Evolutionary conservation across 176 grass and related monocot genomes (phyloP), one percentile per base, ranked within the genome.

Genomic region (Phyllostachys edulis): DNA sequence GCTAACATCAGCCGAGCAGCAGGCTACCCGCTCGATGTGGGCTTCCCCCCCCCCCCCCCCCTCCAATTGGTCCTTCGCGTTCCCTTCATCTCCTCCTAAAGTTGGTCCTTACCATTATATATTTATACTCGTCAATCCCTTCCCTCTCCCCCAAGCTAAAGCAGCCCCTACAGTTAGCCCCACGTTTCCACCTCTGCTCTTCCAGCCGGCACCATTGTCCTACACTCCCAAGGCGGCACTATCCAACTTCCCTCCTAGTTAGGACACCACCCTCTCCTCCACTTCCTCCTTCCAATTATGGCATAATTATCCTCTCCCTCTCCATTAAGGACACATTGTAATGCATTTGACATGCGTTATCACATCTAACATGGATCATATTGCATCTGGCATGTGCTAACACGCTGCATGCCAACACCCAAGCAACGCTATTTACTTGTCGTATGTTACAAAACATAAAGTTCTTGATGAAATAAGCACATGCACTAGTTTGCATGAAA

Each of bases 1-100:
- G 36, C 56, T 24, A 64, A 34, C 72, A 81, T 85, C 70, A 81
- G 11, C 40, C 62, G 15, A 81, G 11, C 40, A 69, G 15, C 62
- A 51, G 61, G 52, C 24, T 20, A 62, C 13, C 14, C 7, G 2
- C 69, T 69, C 49, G 26, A 60, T 85, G 34, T 42, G 42, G 65
- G 36, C 49, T 37, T 80, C 8, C 38, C 14, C 44, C 37, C 27
- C 27, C 27, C 27, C 55, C 52, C 36, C 23, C 16, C 12, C 26
- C 24, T 73, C 27, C 49, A 69, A 8, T 67, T 73, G 29, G 21
- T 29, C 9, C 20, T 14, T 85, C 52, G 56, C 12, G 52, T 46
- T 40, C 24, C 14, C 51, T 55, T 73, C 76, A 29, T 29, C 34
- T 60, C 46, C 39, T 60, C 20, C 47, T 38, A 18, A 76, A 37